These are phyloP conservation scores for Scheffersomyces insectosa DNA, from an alignment of 1,139 yeast genomes.

Conservation along the genomic window DNA sequence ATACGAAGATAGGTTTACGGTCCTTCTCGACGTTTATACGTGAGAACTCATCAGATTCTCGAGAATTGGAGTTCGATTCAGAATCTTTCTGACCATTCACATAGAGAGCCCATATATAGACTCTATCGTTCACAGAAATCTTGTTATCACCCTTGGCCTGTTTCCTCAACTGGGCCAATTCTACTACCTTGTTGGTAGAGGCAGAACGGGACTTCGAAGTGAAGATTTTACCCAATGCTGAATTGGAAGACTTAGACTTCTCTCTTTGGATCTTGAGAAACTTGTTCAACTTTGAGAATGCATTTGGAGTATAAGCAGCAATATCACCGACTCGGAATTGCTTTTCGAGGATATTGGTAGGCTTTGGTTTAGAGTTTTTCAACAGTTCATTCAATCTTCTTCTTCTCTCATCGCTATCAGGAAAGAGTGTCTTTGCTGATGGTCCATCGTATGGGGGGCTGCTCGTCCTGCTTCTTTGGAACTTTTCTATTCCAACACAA, in stretches of 20 bases:
- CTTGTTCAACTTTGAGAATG: conserved; percentile 47
- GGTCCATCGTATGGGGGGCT: conserved; percentile 10
- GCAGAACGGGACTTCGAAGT: conserved; percentile 5
- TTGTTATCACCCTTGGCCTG: conserved; percentile 69
- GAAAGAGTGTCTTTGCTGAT: conserved; percentile 51
- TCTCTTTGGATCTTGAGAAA: conserved; percentile 40
- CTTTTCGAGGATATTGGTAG: conserved; percentile 27
- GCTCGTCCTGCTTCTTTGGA: conserved; percentile 8
- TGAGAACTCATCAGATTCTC: conserved; percentile 23
- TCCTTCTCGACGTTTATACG: conserved; percentile 29
- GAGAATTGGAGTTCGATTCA: conserved; percentile 10
- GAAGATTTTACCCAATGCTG: conserved; percentile 18
- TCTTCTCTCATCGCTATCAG: conserved; percentile 49
- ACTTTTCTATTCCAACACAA: conserved; percentile 32
- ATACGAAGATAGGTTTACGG: conserved; percentile 49
- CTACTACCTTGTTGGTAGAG: conserved; percentile 19
- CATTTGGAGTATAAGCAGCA: conserved; percentile 27
- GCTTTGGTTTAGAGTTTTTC: conserved; percentile 21
- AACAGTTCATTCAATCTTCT: conserved; percentile 42
- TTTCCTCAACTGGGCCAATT: conserved; percentile 40
- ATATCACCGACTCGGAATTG: conserved; percentile 32
- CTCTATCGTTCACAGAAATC: conserved; percentile 54
- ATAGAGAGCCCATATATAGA: conserved; percentile 61
- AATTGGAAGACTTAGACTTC: conserved; percentile 5
- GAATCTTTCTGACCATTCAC: conserved; percentile 34